phyloP scores from a whole-genome alignment of 345 rosid species.

The Eucalyptus microcorys region DNA sequence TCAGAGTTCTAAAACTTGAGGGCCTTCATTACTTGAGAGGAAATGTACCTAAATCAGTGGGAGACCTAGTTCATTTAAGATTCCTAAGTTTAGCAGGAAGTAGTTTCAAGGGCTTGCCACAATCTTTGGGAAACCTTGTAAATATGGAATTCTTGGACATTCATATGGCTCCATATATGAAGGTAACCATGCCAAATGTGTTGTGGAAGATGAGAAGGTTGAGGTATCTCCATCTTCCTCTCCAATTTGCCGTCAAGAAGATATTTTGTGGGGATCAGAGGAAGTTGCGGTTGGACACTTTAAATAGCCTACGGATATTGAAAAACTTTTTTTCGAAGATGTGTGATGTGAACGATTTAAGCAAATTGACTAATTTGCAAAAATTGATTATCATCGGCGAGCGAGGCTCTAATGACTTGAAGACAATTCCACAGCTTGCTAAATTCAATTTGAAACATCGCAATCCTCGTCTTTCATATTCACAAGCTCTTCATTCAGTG shows the following conservation, averaged over 20 bases:
- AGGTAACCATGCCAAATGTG: background rate
- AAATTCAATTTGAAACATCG: background rate
- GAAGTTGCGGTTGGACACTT: background rate
- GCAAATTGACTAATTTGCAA: background rate
- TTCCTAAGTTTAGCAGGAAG: background rate
- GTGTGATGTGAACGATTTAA: background rate
- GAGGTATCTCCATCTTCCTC: conserved; percentile 6
- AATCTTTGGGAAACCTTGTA: conserved; percentile 8
- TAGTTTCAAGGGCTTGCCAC: background rate
- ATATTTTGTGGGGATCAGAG: background rate
- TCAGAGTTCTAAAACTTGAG: conserved; percentile 19
- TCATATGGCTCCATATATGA: background rate
- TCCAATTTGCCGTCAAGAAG: background rate
- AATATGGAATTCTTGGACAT: conserved; percentile 11
- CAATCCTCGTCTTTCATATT: background rate
- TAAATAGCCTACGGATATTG: background rate
- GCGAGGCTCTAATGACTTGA: background rate
- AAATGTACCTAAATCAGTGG: conserved; percentile 2
- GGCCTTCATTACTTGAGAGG: background rate
- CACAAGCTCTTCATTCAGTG: background rate
- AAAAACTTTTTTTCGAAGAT: background rate
- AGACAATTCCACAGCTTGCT: background rate
- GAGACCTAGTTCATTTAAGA: conserved; percentile 22
- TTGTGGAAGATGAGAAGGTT: conserved; percentile 5
- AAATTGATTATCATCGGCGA: background rate